Conservation (phyloP, 2,329 filamentous ascomycete species). For the Chalara sp. region DNA sequence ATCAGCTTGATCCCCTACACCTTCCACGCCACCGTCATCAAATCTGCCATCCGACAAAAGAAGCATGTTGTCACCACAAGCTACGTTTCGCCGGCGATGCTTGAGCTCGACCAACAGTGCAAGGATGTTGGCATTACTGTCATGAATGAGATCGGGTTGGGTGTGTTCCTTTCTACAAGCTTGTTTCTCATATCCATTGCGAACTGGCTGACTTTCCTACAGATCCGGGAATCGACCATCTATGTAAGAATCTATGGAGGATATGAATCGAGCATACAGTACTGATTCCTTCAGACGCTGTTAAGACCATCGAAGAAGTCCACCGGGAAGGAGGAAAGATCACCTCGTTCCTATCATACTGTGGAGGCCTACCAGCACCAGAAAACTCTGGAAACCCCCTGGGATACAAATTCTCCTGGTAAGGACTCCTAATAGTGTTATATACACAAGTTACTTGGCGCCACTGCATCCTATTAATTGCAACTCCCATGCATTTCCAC, state of each 20-base stretch:
- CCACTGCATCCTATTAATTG: background rate
- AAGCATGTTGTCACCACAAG: slow-evolving; percentile 94
- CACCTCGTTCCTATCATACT: slow-evolving; percentile 74
- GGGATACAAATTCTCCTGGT: slow-evolving; percentile 78
- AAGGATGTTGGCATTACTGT: slow-evolving; percentile 93
- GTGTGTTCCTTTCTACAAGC: background rate
- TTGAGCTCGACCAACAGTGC: slow-evolving; percentile 73
- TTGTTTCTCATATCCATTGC: background rate
- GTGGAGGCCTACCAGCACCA: slow-evolving; percentile 67
- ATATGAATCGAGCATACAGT: too few species aligned
- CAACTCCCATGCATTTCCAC: background rate
- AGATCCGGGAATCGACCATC: slow-evolving; percentile 63
- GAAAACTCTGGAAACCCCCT: slow-evolving; percentile 82
- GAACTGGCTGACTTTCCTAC: background rate
- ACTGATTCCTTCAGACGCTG: slow-evolving; percentile 44
- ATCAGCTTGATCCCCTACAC: slow-evolving; percentile 88
- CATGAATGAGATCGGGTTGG: slow-evolving; percentile 84
- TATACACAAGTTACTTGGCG: background rate
- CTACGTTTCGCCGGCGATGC: slow-evolving; percentile 89
- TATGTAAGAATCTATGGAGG: slow-evolving; percentile 30
- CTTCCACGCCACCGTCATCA: slow-evolving; percentile 83
- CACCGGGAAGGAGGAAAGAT: slow-evolving; percentile 85
- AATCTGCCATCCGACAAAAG: slow-evolving; percentile 87
- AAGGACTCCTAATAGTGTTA: slow-evolving; percentile 25
- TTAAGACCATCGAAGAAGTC: slow-evolving; percentile 85